Evolutionary conservation across 2,329 filamentous ascomycete species (phyloP).

Genomic region (Exserohilum turcica): DNA sequence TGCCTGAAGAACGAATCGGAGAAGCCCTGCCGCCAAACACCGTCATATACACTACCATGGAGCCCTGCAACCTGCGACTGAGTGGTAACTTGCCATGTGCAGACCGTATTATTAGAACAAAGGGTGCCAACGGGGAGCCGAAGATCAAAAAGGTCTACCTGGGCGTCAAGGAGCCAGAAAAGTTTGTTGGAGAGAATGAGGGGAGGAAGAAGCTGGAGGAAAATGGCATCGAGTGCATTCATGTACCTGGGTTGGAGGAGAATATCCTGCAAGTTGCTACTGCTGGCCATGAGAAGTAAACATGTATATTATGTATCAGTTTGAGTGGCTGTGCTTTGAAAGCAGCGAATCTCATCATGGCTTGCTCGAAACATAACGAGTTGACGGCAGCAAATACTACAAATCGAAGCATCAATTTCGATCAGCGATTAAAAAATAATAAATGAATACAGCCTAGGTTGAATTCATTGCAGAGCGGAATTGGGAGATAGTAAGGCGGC

Average conservation of each 20-base stretch:
- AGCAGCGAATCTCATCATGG: neutral
- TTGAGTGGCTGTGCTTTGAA: neutral
- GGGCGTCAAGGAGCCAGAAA: conserved; percentile 86
- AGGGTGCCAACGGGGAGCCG: conserved; percentile 51
- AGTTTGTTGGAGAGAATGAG: conserved; percentile 82
- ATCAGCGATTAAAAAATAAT: no score
- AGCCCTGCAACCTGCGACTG: conserved; percentile 75
- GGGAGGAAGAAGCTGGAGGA: conserved; percentile 72
- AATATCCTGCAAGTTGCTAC: conserved; percentile 83
- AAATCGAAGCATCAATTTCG: no score
- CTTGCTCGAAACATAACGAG: neutral
- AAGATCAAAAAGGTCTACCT: conserved; percentile 81
- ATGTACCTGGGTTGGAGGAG: conserved; percentile 75
- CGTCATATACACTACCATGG: conserved; percentile 89
- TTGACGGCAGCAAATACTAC: no score
- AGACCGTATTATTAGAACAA: conserved; percentile 70
- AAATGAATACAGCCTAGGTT: no score
- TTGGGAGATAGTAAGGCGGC: no score
- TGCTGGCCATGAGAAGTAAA: conserved; percentile 68
- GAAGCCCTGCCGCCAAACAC: conserved; percentile 59
- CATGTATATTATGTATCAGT: neutral
- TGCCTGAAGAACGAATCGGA: conserved; percentile 61
- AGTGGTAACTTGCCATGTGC: conserved; percentile 79
- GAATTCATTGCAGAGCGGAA: no score
- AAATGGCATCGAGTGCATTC: conserved; percentile 74